Conservation (phyloP, 352 stramenopile genomes). For the Globisporangium okanoganense region DNA sequence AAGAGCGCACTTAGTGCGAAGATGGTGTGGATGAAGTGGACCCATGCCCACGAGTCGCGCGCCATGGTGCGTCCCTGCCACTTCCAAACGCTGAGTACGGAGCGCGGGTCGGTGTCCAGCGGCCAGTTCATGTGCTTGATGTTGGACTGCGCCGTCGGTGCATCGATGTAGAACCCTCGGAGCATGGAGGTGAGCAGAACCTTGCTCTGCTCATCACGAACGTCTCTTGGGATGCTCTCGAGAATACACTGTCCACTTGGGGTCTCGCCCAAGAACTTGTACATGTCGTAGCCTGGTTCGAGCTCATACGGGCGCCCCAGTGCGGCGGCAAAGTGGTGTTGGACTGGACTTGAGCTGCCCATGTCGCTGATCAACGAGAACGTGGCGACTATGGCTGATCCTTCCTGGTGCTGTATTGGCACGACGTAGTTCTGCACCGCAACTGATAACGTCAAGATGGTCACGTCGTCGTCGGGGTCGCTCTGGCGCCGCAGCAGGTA, state of each 20-base stretch:
- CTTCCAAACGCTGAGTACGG: slow-evolving; percentile 8
- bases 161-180: slow-evolving; percentile 30
- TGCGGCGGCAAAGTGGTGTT: slow-evolving; percentile 23
- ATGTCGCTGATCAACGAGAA: slow-evolving; percentile 28
- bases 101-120: slow-evolving; percentile 16
- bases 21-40: slow-evolving; percentile 25
- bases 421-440: slow-evolving; percentile 28
- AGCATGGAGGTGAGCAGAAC: slow-evolving; percentile 22
- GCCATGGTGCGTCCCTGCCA: slow-evolving; percentile 4
- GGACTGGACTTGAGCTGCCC: slow-evolving; percentile 2
- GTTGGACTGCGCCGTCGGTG: slow-evolving; percentile 28
- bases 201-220: background rate
- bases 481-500: slow-evolving; percentile 22
- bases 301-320: slow-evolving; percentile 28
- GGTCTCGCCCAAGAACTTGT: background rate
- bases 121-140: slow-evolving; percentile 22
- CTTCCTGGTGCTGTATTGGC: slow-evolving; percentile 16
- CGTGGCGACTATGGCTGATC: slow-evolving; percentile 15
- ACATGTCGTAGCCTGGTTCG: slow-evolving; percentile 14
- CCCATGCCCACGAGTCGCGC: slow-evolving; percentile 18
- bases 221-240: background rate
- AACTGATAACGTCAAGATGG: slow-evolving; percentile 22
- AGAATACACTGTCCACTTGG: background rate
- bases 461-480: slow-evolving; percentile 16
- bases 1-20: slow-evolving; percentile 27